Base-by-base conservation (phyloP, 164 flowering plant species). In the Liquidambar formosana region DNA sequence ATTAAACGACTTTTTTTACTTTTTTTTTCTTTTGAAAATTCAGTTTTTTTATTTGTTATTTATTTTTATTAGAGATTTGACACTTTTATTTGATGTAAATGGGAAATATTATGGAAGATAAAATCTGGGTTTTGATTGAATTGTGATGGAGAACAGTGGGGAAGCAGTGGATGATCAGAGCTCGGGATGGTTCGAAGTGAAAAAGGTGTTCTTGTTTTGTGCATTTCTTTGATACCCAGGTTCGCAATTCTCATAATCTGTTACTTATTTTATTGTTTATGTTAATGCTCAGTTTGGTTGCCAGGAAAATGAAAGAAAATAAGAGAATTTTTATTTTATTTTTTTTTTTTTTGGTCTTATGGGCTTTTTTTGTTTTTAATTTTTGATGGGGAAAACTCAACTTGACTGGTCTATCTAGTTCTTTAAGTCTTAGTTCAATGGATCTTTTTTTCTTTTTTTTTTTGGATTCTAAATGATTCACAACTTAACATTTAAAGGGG, bases 101-200 rank as follows among this genome's bases (percentile, higher is more conserved):
- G n/a, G n/a, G n/a, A n/a, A n/a, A n/a, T 33, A 33, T 33, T 33
- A 33, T 69, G 19, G 12, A 8, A 48, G 48, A 46, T 44, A 48
- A 65, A 25, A 44, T 58, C 61, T 47, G 19, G 72, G 65, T 58
- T 65, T 22, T 69, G 71, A 54, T 75, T 62, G 47, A 53, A 63
- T 67, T 61, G 49, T 63, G 73, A 86, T 89, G 89, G 91, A 83
- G 64, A 71, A 57, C 60, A 68, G 66, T 62, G 82, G 72, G 66
- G 85, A 66, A 59, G 82, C 60, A 26, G 83, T 59, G 10, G 94
- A 90, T 83, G 97, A 92, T 85, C 89, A 80, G 60, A 83, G 87
- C 67, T 82, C 91, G n/a, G 95, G 95, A 73, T 90, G 97, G 95
- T 73, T 87, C 45, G 78, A 86, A 87, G 97, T 92, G 66, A 92